These are phyloP conservation scores for Macrolepiota fuliginosa DNA, from an alignment of 768 basidiomycete genomes.

Conservation along the genomic window DNA sequence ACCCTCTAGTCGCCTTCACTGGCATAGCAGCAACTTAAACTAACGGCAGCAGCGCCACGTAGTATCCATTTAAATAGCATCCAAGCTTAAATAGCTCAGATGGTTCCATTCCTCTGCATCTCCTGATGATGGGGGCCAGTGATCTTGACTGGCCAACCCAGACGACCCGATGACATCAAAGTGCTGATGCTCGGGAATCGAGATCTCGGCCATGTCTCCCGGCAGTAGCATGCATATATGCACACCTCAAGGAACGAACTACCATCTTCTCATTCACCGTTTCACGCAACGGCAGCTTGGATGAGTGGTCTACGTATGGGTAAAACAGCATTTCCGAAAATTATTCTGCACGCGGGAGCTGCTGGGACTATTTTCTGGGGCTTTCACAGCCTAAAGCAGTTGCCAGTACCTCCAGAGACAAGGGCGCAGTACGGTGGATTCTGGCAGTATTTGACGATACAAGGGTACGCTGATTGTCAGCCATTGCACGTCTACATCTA, in stretches of 20 bases:
- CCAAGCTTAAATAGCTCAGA: too few relatives aligned
- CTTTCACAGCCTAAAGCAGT: slow-evolving; percentile 25
- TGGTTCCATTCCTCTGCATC: too few relatives aligned
- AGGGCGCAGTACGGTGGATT: slow-evolving; percentile 56
- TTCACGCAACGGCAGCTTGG: background rate
- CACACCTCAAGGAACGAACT: background rate
- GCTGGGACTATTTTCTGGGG: slow-evolving; percentile 36
- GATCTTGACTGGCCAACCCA: background rate
- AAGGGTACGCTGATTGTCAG: slow-evolving; percentile 47
- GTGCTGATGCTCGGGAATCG: background rate
- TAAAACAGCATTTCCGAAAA: slow-evolving; percentile 1
- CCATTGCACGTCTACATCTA: background rate
- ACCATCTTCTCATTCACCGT: background rate
- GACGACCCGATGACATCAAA: background rate
- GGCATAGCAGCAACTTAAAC: too few relatives aligned
- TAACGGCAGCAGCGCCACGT: too few relatives aligned
- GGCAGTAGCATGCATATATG: background rate
- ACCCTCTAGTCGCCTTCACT: too few relatives aligned
- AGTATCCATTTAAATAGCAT: too few relatives aligned
- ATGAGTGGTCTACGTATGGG: too few relatives aligned
- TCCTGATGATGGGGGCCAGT: background rate
- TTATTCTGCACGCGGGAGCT: slow-evolving; percentile 28
- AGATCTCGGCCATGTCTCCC: background rate
- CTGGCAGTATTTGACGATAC: slow-evolving; percentile 74
- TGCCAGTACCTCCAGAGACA: slow-evolving; percentile 32